Conservation (phyloP, 139 green algal species). For the Mesotaenium endlicherianum region DNA sequence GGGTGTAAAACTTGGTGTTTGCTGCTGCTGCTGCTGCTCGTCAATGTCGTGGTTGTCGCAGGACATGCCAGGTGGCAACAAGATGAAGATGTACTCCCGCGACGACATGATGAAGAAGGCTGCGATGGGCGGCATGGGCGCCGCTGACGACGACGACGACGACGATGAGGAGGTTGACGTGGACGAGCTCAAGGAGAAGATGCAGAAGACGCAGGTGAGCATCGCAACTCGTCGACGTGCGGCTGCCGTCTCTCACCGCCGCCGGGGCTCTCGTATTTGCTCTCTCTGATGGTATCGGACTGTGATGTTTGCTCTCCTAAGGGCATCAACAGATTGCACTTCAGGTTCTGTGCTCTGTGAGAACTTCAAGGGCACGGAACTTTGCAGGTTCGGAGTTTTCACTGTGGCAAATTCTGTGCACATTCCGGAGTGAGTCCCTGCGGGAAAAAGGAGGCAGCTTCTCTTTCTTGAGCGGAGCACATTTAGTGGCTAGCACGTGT, state of each 20-base stretch:
- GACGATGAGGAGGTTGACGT: slow-evolving; percentile 8
- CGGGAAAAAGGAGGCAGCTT: no score
- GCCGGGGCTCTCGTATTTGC: neutral
- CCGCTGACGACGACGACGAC: neutral
- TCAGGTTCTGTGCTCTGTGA: neutral
- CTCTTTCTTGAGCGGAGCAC: no score
- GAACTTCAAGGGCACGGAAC: no score
- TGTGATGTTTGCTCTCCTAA: neutral
- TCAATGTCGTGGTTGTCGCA: neutral
- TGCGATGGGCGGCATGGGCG: neutral
- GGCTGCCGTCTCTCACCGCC: neutral
- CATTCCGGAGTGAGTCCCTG: no score
- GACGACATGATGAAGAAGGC: slow-evolving; percentile 1
- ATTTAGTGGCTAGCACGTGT: no score
- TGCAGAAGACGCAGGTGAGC: no score
- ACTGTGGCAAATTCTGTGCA: no score
- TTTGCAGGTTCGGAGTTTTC: no score
- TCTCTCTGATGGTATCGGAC: neutral
- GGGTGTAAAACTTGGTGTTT: neutral
- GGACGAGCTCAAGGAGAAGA: no score
- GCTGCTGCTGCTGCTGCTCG: neutral
- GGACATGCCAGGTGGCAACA: slow-evolving; percentile 5
- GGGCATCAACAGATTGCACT: neutral
- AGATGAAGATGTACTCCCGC: slow-evolving; percentile 31
- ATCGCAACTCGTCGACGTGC: neutral